Percentiles rank a stretch among this genome's conserved stretches.
phyloP scores from a whole-genome alignment of 257 asterid genomes.

The Solanum chmielewskii region DNA sequence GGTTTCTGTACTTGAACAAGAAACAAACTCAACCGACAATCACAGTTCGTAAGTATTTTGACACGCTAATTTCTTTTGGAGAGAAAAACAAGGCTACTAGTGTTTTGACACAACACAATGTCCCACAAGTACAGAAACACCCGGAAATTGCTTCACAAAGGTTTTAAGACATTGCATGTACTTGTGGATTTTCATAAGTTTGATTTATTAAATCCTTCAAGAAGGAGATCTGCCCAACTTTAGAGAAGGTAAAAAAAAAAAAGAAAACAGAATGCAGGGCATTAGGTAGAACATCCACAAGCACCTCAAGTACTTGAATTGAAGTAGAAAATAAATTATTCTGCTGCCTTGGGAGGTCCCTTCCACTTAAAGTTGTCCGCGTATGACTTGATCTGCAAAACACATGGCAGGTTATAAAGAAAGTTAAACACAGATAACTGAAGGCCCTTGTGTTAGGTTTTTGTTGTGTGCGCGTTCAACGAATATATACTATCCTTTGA shows the following conservation, averaged over 20 bases:
- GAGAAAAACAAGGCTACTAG: not conserved
- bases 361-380: slow-evolving; percentile 97
- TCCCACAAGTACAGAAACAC: not conserved
- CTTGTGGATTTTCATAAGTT: not conserved
- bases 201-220: not conserved
- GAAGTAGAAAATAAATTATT: slow-evolving; percentile 6
- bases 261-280: not conserved
- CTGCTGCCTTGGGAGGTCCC: slow-evolving; percentile 61
- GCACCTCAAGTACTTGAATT: not conserved
- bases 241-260: not conserved
- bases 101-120: not conserved
- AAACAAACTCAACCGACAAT: not conserved
- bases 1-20: not conserved
- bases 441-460: not conserved
- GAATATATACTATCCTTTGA: not conserved
- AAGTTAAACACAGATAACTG: not conserved
- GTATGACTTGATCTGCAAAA: slow-evolving; percentile 56
- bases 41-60: not conserved
- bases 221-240: not conserved
- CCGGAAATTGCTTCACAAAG: not conserved
- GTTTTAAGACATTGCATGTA: not conserved
- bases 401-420: not conserved
- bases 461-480: not conserved
- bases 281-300: not conserved
- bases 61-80: not conserved